Conservation (phyloP, 116 monocot genomes). For the Zostera marina region DNA sequence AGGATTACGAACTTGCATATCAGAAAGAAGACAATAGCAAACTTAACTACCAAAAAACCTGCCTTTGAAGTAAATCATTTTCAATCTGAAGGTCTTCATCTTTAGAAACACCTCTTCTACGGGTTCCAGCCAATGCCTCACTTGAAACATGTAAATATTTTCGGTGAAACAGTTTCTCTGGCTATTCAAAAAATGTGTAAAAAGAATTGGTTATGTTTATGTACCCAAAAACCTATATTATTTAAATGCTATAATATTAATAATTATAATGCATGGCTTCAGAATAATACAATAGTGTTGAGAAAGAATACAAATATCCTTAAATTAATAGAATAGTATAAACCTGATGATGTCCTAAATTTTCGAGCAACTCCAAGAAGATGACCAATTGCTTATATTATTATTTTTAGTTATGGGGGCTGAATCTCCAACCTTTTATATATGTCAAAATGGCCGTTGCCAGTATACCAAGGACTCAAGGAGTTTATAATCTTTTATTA, state of each 20-base stretch:
- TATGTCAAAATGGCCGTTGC: too few species aligned
- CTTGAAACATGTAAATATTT: constrained; percentile 54
- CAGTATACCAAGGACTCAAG: too few species aligned
- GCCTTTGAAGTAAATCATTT: constrained; percentile 76
- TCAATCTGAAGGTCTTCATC: constrained; percentile 68
- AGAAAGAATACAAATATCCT: too few species aligned
- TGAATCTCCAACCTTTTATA: too few species aligned
- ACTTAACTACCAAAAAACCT: neutral
- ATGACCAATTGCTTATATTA: too few species aligned
- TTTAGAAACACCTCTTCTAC: constrained; percentile 54
- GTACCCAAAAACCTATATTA: neutral
- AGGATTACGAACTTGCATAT: neutral
- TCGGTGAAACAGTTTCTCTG: constrained; percentile 96
- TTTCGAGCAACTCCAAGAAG: too few species aligned
- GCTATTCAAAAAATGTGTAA: constrained; percentile 50
- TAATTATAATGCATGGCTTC: too few species aligned
- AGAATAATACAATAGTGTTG: too few species aligned
- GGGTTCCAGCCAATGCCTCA: constrained; percentile 93
- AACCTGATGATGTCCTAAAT: too few species aligned
- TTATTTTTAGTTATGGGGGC: too few species aligned
- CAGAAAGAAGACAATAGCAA: neutral
- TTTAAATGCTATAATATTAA: neutral
- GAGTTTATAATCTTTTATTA: too few species aligned
- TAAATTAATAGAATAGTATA: too few species aligned
- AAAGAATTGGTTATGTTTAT: constrained; percentile 23